Evolutionary conservation across 2,329 filamentous ascomycete genomes (phyloP).

Genomic region (Emmonsia crescens): DNA sequence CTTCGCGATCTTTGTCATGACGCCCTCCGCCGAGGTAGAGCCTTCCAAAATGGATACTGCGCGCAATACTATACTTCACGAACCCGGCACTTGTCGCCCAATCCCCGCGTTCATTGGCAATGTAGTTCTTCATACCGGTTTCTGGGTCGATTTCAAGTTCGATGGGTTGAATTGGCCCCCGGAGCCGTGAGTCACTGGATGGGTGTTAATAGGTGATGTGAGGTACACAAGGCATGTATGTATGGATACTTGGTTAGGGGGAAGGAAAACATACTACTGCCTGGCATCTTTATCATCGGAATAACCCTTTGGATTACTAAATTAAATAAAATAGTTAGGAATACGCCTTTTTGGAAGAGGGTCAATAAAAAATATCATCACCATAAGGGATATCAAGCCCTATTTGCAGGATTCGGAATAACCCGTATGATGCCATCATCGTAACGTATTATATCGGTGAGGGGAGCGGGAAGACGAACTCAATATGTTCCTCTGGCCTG

Average conservation of each 20-base stretch:
- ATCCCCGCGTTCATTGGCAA: constrained; percentile 73
- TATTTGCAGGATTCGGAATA: background rate
- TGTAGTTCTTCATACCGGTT: constrained; percentile 99
- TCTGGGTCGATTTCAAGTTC: constrained; percentile 63
- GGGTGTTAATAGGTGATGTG: constrained; percentile 28
- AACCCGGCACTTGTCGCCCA: constrained; percentile 90
- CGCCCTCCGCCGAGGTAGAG: constrained; percentile 57
- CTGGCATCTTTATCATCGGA: constrained; percentile 79
- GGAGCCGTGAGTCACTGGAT: constrained; percentile 57
- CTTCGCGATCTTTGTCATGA: constrained; percentile 53
- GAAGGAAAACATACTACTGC: constrained; percentile 29
- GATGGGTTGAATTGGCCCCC: constrained; percentile 60
- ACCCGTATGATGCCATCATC: background rate
- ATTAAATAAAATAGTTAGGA: constrained; percentile 47
- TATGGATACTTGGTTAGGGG: background rate
- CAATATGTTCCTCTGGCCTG: constrained; percentile 55
- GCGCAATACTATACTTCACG: constrained; percentile 61
- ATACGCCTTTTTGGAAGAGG: background rate
- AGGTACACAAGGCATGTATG: background rate
- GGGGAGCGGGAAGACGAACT: constrained; percentile 23
- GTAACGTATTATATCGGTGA: background rate
- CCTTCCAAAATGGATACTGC: constrained; percentile 67
- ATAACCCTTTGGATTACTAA: constrained; percentile 66
- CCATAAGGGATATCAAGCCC: background rate
- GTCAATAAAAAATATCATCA: background rate